A percentile compares a stretch with the other conserved stretches of the same genome.
These are phyloP conservation scores for Aspergillus sp. DNA, from an alignment of 2,329 filamentous ascomycete genomes.

Conservation along the genomic window DNA sequence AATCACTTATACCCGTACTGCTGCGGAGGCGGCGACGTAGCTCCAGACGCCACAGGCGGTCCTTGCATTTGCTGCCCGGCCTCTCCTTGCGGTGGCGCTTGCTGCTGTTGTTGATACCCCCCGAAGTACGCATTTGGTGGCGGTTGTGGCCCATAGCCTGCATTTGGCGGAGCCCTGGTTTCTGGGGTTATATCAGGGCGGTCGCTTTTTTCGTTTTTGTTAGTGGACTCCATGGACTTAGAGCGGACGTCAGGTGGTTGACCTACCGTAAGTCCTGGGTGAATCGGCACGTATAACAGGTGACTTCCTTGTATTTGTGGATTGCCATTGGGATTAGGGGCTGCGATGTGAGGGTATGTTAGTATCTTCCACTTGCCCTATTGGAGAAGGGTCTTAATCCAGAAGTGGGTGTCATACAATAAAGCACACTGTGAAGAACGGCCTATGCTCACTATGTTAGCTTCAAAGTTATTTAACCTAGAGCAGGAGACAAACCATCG, in stretches of 20 bases:
- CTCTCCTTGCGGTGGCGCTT: constrained; percentile 4
- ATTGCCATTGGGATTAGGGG: constrained; percentile 39
- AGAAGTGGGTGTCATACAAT: constrained; percentile 30
- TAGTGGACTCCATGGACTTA: background rate
- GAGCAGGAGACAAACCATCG: constrained; percentile 36
- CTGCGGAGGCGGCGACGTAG: constrained; percentile 14
- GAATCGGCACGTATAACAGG: constrained; percentile 39
- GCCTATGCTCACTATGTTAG: constrained; percentile 26
- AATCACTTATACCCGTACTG: constrained; percentile 25
- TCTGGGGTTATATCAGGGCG: constrained; percentile 40
- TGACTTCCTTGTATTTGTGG: constrained; percentile 45
- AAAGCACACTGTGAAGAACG: constrained; percentile 49
- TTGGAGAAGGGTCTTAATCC: background rate
- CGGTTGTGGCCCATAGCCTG: constrained; percentile 27
- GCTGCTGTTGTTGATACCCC: constrained; percentile 9
- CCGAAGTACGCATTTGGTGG: constrained; percentile 24
- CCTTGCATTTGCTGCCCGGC: constrained; percentile 19
- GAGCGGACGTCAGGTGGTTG: background rate
- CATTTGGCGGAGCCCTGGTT: constrained; percentile 32
- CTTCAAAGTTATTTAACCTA: background rate
- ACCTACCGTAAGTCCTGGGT: constrained; percentile 39
- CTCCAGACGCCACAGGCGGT: constrained; percentile 15
- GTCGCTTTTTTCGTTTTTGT: constrained; percentile 24
- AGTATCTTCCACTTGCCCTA: constrained; percentile 6
- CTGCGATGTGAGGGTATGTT: constrained; percentile 20